Base-by-base conservation (phyloP, 2,329 filamentous ascomycete genomes). In the Lasiodiplodia citricola region DNA sequence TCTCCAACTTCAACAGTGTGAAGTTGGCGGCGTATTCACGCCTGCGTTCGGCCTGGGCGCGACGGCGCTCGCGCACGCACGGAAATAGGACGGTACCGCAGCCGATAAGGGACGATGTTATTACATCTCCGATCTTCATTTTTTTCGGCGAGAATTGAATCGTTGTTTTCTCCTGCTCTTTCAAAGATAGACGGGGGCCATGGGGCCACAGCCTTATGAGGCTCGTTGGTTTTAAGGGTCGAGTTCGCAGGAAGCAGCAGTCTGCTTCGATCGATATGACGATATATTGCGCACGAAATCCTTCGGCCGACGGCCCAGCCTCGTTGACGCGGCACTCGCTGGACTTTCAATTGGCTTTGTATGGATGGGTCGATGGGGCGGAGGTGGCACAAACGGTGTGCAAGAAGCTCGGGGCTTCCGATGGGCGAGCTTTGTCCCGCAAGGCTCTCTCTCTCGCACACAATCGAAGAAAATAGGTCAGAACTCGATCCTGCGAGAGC, bases 21-120 rank as follows among this genome's bases (percentile, higher is more conserved):
- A 68, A 68, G 58, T 68, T 57, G 14, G 31, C 35, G 31, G 44
- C 57, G 66, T 64, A 68, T n/a, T 68, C 66, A 23, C 28, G 57
- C 18, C 55, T 44, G 8, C 37, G 50, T 35, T 68, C 57, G 25
- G 11, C 10, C n/a, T 54, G 16, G 50, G 66, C 66, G 6, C 35
- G 23, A 38, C 51, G 66, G 51, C 66, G 66, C 13, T 18, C 31
- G 57, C 51, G 51, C 41, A 55, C 31, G 41, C 31, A 25, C 5
- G 44, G 13, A 37, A 58, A 68, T 37, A 68, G 8, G 23, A 51
- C 21, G 35, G 57, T 47, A 14, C 28, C 66, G 50, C 66, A 68
- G 37, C 5, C 6, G 50, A 68, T 28, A 37, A 68, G 8, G 18
- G 63, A 23, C 16, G 66, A 55, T 10, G 66, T 13, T 57, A 68